Conservation (phyloP, 148 eudicot species). For the Arctostaphylos glauca region DNA sequence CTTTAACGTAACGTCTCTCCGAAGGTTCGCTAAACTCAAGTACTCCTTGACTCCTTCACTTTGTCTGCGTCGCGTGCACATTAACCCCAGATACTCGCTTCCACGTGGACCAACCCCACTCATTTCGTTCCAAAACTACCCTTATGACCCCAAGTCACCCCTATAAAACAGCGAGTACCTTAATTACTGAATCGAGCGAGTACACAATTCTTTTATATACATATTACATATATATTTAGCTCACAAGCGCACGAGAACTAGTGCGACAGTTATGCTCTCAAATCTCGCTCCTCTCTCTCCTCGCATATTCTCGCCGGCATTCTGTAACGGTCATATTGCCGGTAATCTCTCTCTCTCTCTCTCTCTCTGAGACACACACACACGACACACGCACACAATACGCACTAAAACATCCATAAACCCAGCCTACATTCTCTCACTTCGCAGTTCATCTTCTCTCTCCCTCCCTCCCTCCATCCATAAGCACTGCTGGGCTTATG, state of each 20-base stretch:
- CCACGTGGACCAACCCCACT: background rate
- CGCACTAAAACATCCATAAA: background rate
- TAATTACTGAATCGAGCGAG: background rate
- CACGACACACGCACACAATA: too few species aligned
- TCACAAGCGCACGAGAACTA: background rate
- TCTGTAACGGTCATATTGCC: constrained; percentile 32
- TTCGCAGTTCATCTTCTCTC: background rate
- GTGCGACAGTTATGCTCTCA: constrained; percentile 30
- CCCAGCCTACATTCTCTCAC: background rate
- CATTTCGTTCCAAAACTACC: background rate
- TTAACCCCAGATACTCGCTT: constrained; percentile 1
- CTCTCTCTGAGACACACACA: too few species aligned
- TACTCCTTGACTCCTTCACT: background rate
- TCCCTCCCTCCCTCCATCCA: background rate
- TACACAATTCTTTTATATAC: background rate
- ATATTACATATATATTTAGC: background rate
- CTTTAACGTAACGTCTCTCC: constrained; percentile 20
- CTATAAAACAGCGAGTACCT: background rate
- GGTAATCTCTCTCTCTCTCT: background rate
- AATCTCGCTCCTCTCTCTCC: constrained; percentile 16
- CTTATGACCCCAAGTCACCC: background rate
- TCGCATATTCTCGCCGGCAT: constrained; percentile 17
- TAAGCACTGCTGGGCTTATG: too few species aligned
- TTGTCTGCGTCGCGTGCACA: background rate
- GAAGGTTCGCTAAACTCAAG: constrained; percentile 8